These are phyloP conservation scores for Ajuga reptans DNA, from an alignment of 305 asterid species.

Conservation along the genomic window DNA sequence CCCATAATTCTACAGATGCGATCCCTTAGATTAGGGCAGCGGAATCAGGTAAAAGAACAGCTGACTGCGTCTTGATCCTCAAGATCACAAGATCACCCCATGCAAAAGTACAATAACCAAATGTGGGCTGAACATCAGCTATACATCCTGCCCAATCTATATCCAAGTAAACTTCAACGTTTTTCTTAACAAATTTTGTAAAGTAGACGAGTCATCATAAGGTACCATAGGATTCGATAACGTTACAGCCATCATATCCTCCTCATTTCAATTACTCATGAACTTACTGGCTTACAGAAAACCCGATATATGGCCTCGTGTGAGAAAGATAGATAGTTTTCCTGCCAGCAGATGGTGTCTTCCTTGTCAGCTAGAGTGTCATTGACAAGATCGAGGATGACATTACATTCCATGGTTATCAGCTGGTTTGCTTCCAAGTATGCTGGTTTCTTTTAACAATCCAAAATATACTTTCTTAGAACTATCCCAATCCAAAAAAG, in stretches of 20 bases:
- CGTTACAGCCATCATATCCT: background rate
- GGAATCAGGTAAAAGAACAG: background rate
- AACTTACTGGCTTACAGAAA: background rate
- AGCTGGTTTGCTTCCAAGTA: background rate
- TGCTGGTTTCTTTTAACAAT: background rate
- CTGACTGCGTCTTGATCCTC: background rate
- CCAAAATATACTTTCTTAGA: background rate
- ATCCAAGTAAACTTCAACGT: background rate
- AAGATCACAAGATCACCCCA: background rate
- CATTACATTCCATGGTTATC: background rate
- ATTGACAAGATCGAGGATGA: background rate
- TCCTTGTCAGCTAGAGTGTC: background rate
- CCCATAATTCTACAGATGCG: background rate
- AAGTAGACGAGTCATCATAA: background rate
- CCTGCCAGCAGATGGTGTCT: background rate
- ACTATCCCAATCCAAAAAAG: background rate
- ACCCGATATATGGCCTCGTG: background rate
- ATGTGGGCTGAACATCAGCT: background rate
- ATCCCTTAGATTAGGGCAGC: background rate
- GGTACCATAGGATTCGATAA: background rate
- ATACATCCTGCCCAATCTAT: background rate
- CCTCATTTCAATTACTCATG: background rate
- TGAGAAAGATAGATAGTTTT: background rate
- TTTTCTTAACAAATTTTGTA: background rate
- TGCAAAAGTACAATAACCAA: background rate